Base-by-base conservation (phyloP, 768 basidiomycete genomes). In the Phylloporus rhodoxanthus region DNA sequence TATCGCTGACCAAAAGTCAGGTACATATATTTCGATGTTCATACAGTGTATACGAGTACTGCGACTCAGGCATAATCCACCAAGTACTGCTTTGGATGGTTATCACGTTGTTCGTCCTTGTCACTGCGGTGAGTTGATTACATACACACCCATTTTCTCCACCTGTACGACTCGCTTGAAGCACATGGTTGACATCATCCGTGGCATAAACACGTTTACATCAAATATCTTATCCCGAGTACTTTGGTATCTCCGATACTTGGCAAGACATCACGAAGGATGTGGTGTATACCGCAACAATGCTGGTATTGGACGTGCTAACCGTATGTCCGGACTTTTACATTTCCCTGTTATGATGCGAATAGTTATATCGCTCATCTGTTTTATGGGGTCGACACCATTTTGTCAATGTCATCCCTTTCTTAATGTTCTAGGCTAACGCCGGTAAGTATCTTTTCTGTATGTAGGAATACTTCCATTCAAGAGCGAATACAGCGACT, bases 301-400 rank as follows among this genome's bases (percentile, higher is more conserved):
- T 9, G 2, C n/a, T 39, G 6, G 28, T 47, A 21, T 47, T 37
- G 2, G 46, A 47, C 37, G 37, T 37, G 14, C 38, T 47, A 11
- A 39, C 39, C 2, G 46, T 47, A 23, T 29, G 46, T 30, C 9
- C 10, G 8, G 25, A 7, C 3, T 25, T 4, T 25, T 25, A 3
- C 25, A 25, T 25, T 25, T 7, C 25, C 3, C 25, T 25, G 25
- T 25, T 25, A 7, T 25, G 25, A 25, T n/a, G 36, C 2, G 17
- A 7, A 8, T 10, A 47, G 46, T 20, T 47, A 8, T 47, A 47
- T 39, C 46, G 46, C 17, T 30, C 37, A 1, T 47, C 39, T 11
- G 38, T 47, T 21, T 38, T 47, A 29, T 47, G 46, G 46, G 46
- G 37, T 39, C 28, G 37, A 30, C 14, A 30, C 19, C 29, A 38